phyloP scores from a whole-genome alignment of 305 asterid genomes.

The Fraxinus baroniana region DNA sequence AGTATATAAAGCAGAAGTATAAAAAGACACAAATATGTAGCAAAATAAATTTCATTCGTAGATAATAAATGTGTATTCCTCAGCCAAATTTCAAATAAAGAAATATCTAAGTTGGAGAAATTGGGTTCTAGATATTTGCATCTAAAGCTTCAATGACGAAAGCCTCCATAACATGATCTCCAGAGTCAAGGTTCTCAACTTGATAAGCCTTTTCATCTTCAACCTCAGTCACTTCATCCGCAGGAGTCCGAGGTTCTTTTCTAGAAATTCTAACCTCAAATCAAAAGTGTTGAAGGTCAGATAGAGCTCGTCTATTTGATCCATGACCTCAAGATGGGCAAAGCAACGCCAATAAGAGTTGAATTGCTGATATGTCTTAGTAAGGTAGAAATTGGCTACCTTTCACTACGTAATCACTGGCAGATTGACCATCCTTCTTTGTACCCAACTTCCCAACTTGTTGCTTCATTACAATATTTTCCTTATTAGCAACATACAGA shows the following conservation, averaged over 20 bases:
- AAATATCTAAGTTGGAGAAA: no score
- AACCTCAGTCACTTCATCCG: background rate
- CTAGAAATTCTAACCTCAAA: background rate
- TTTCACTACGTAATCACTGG: background rate
- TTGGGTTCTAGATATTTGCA: no score
- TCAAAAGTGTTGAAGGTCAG: background rate
- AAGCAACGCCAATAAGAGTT: background rate
- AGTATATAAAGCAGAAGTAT: background rate
- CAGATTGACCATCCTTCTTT: background rate
- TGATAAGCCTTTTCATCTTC: background rate
- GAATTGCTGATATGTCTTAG: no score
- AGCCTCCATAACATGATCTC: background rate
- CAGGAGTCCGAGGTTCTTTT: background rate
- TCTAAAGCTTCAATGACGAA: no score
- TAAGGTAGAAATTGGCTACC: background rate
- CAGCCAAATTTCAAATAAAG: no score
- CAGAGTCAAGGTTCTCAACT: background rate
- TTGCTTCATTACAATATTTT: background rate
- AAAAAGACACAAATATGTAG: background rate
- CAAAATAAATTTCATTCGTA: background rate
- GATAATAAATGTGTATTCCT: background rate
- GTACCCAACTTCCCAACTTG: background rate
- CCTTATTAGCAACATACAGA: background rate
- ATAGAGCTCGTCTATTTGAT: background rate
- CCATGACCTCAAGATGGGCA: background rate